phyloP scores from a whole-genome alignment of 352 stramenopile genomes.

The Phytophthora niederhauseri region DNA sequence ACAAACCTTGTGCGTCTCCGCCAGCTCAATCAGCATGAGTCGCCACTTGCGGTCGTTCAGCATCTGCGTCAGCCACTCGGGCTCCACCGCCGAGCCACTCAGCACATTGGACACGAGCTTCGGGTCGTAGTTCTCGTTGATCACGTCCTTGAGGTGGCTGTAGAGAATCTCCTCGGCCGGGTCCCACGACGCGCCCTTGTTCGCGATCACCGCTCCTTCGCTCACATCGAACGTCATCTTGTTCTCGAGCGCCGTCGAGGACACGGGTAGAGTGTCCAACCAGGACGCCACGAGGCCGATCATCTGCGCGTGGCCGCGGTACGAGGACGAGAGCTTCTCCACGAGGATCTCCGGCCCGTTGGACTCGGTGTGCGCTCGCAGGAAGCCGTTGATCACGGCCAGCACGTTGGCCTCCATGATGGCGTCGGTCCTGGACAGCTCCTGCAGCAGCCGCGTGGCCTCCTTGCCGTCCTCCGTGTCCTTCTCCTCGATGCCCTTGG shows the following conservation, averaged over 20 bases:
- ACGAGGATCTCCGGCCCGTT: conserved; percentile 88
- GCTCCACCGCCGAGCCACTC: conserved; percentile 74
- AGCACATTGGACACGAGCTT: conserved; percentile 89
- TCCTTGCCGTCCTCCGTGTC: conserved; percentile 81
- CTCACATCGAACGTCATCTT: conserved; percentile 80
- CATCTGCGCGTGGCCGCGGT: conserved; percentile 88
- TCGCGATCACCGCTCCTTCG: conserved; percentile 66
- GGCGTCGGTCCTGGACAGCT: conserved; percentile 72
- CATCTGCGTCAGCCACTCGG: conserved; percentile 87
- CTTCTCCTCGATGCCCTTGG: conserved; percentile 54
- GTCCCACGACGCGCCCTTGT: conserved; percentile 76
- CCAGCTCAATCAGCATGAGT: conserved; percentile 85
- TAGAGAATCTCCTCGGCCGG: conserved; percentile 82
- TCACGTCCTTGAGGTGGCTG: conserved; percentile 72
- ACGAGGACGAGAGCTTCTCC: conserved; percentile 86
- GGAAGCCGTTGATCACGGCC: conserved; percentile 83
- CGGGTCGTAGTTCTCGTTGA: conserved; percentile 85
- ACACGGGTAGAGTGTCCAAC: conserved; percentile 71
- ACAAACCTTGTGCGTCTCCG: conserved; percentile 85
- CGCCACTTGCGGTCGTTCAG: conserved; percentile 82
- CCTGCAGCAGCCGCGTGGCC: conserved; percentile 65
- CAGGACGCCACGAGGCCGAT: conserved; percentile 85
- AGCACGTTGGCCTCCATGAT: conserved; percentile 89
- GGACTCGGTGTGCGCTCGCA: conserved; percentile 76
- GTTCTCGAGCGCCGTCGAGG: conserved; percentile 65